Base-by-base conservation (phyloP, 345 rosid genomes). In the Populus nigra region DNA sequence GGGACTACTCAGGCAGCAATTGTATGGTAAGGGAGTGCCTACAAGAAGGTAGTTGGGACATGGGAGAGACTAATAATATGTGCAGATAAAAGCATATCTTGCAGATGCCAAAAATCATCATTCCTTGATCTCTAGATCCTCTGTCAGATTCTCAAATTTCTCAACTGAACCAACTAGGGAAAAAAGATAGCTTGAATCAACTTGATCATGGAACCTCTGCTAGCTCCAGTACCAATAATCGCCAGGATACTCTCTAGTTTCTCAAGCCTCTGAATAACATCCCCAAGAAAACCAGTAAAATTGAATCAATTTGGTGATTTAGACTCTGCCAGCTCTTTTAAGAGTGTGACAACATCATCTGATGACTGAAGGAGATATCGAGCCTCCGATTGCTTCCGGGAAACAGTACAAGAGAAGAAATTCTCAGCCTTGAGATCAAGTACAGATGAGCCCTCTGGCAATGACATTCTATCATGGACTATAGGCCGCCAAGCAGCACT, bases 341-440 rank as follows among this genome's bases (percentile, higher is more conserved):
- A 59, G 43, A 88, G 87, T 25, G 68, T 47, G 53, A 85, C 88
- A 72, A 88, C 90, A 61, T 85, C 88, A 67, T 79, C 78, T 8
- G 88, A 76, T 22, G 88, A 83, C 45, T 84, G 75, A 45, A 89
- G 88, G 45, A 84, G 76, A 76, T 89, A 86, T 20, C 92, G 73
- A 29, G 92, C 89, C 29, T 69, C 84, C 1, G 92, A 86, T 74
- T 84, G 85, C 79, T 89, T 86, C 61, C 86, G 71, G 10, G 86
- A 78, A 43, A 89, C 89, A n/a, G 88, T 78, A 67, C 92, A 89
- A 22, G 92, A 88, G 81, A 89, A 89, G 83, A 88, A 89, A 63
- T 88, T 84, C 66, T 85, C 90, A 5, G 83, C 86, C 71, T 79
- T 83, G 53, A 89, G 87, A 71, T 89, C 89, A 55, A 89, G 88